Conservation (phyloP, 306 rosid species). For the Vigna hirtella region DNA sequence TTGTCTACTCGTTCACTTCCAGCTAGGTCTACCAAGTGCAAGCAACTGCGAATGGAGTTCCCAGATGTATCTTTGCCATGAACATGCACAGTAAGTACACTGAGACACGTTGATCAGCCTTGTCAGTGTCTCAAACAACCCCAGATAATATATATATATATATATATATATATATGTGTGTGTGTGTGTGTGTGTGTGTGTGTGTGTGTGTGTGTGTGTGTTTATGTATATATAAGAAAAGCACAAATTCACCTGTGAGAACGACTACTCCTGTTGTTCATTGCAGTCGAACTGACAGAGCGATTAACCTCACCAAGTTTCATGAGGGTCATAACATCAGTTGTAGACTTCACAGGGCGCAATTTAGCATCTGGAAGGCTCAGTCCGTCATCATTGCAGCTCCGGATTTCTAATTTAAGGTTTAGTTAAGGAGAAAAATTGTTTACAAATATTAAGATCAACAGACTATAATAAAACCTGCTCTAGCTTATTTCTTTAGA, state of each 20-base stretch:
- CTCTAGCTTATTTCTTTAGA: background rate
- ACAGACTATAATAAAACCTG: background rate
- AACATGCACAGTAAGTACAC: slow-evolving; percentile 92
- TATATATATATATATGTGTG: no score
- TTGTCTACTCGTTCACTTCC: slow-evolving; percentile 97
- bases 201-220: no score
- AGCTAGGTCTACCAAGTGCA: slow-evolving; percentile 95
- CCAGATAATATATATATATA: background rate
- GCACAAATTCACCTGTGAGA: slow-evolving; percentile 76
- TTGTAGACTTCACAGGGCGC: slow-evolving; percentile 72
- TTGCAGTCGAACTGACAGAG: slow-evolving; percentile 80
- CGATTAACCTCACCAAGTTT: slow-evolving; percentile 85
- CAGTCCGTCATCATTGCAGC: slow-evolving; percentile 79
- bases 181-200: no score
- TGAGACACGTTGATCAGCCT: slow-evolving; percentile 46
- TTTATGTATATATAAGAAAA: background rate
- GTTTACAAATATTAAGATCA: slow-evolving; percentile 3
- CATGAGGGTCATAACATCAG: slow-evolving; percentile 81
- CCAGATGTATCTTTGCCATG: slow-evolving; percentile 82
- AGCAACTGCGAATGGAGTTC: slow-evolving; percentile 70
- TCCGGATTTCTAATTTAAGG: slow-evolving; percentile 80
- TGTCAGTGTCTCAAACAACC: slow-evolving; percentile 43
- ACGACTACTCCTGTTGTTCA: slow-evolving; percentile 87
- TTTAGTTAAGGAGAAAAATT: slow-evolving; percentile 55
- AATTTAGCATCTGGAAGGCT: slow-evolving; percentile 85